These are phyloP conservation scores for Thielaviopsis populi DNA, from an alignment of 2,329 filamentous ascomycete species.

Conservation along the genomic window DNA sequence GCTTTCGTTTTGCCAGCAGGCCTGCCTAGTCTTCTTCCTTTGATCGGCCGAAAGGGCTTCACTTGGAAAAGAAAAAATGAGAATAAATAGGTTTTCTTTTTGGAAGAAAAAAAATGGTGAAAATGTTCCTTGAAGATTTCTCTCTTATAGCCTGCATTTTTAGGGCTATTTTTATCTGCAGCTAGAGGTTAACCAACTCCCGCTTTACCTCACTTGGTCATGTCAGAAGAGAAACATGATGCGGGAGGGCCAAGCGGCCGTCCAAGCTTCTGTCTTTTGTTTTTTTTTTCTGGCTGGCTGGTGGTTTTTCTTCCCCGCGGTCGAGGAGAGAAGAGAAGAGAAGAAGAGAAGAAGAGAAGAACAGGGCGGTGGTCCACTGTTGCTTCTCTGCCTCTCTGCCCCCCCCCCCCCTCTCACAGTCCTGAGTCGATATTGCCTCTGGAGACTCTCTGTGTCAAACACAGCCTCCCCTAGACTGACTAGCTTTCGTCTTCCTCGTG, in stretches of 20 bases:
- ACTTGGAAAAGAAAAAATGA: not conserved
- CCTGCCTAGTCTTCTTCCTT: not conserved
- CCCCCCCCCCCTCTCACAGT: not conserved
- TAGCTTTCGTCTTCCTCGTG: not conserved
- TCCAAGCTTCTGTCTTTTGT: not conserved
- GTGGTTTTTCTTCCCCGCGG: not conserved
- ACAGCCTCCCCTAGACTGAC: not conserved
- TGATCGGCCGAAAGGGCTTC: not conserved
- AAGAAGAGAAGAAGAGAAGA: not conserved
- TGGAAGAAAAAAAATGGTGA: not conserved
- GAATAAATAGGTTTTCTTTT: not conserved
- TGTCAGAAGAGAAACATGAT: not conserved
- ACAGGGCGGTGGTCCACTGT: not conserved
- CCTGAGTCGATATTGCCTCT: not conserved
- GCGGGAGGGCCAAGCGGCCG: not conserved
- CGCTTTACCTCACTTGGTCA: not conserved
- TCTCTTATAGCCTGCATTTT: not conserved
- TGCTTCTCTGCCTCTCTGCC: not conserved
- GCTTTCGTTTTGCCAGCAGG: not conserved
- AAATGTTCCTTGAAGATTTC: conserved; percentile 1
- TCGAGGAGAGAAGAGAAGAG: not conserved
- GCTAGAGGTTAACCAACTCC: not conserved
- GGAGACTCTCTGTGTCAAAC: not conserved
- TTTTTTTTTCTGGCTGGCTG: not conserved
- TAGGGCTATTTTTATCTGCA: not conserved